These are phyloP conservation scores for Phytophthora kernoviae DNA, from an alignment of 352 stramenopile genomes.

Conservation along the genomic window DNA sequence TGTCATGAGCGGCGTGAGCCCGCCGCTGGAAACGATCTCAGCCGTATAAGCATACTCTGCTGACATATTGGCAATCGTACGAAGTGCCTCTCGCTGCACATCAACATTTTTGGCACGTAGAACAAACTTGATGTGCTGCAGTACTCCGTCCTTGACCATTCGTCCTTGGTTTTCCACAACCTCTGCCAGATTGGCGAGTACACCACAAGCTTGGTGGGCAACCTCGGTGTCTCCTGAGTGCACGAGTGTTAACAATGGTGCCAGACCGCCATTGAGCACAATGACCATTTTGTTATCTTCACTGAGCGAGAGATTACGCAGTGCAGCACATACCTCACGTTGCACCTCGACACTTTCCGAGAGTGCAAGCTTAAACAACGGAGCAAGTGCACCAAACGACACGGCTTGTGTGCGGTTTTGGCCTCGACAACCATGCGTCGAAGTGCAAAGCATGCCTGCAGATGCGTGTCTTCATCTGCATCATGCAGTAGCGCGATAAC, in stretches of 20 bases:
- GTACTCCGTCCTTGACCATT: conserved; percentile 95
- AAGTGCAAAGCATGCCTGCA: conserved; percentile 93
- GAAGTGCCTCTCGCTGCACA: conserved; percentile 94
- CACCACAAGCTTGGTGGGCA: conserved; percentile 88
- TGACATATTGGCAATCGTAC: conserved; percentile 95
- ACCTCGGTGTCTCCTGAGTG: conserved; percentile 92
- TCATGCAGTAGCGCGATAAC: conserved; percentile 89
- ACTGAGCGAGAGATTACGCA: conserved; percentile 92
- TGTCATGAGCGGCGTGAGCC: conserved; percentile 86
- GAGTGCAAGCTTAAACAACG: conserved; percentile 86
- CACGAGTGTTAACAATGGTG: conserved; percentile 87
- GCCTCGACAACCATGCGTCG: conserved; percentile 91
- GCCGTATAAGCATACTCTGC: conserved; percentile 94
- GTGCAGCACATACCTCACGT: conserved; percentile 90
- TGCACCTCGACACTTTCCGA: conserved; percentile 92
- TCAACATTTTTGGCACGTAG: conserved; percentile 91
- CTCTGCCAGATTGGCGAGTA: conserved; percentile 94
- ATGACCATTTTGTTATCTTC: conserved; percentile 95
- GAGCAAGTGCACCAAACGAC: conserved; percentile 90
- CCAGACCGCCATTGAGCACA: conserved; percentile 81
- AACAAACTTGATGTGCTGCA: conserved; percentile 97
- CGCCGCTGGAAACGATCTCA: conserved; percentile 91
- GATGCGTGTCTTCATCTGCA: conserved; percentile 91
- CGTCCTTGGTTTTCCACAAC: conserved; percentile 94
- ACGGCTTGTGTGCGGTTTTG: conserved; percentile 93